These are phyloP conservation scores for Colletotrichum abscissum DNA, from an alignment of 2,329 filamentous ascomycete genomes.

Conservation along the genomic window DNA sequence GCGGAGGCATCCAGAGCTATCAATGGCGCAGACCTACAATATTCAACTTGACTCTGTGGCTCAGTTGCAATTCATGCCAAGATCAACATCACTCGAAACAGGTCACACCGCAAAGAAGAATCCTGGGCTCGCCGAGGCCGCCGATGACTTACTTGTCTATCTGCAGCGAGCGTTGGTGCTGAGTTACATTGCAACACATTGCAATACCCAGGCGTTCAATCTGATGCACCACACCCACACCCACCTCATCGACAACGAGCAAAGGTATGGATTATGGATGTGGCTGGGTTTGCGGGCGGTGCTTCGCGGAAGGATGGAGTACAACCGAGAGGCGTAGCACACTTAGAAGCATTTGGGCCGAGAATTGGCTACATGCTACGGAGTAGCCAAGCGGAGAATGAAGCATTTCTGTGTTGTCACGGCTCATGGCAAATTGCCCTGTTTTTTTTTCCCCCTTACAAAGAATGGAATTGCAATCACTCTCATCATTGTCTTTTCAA, in stretches of 20 bases:
- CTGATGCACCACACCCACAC: background rate
- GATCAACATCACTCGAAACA: background rate
- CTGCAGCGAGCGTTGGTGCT: background rate
- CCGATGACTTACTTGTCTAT: background rate
- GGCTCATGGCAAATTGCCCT: background rate
- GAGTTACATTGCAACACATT: background rate
- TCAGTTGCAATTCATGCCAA: background rate
- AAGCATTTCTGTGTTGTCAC: background rate
- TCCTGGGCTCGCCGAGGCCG: background rate
- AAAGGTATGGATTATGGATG: background rate
- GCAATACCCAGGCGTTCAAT: background rate
- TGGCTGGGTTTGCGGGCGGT: slow-evolving; percentile 11
- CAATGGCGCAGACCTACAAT: background rate
- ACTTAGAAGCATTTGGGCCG: background rate
- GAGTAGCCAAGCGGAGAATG: background rate
- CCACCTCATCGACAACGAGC: background rate
- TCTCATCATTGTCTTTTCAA: background rate
- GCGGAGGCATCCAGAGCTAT: slow-evolving; percentile 2
- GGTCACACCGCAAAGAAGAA: background rate
- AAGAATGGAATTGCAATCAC: background rate
- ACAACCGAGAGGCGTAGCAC: background rate
- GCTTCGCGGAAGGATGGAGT: background rate
- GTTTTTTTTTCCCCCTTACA: background rate
- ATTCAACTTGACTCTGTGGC: background rate
- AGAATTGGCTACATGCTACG: background rate